Evolutionary conservation across 164 flowering plant genomes (phyloP).

Genomic region (Echeveria elegans): DNA sequence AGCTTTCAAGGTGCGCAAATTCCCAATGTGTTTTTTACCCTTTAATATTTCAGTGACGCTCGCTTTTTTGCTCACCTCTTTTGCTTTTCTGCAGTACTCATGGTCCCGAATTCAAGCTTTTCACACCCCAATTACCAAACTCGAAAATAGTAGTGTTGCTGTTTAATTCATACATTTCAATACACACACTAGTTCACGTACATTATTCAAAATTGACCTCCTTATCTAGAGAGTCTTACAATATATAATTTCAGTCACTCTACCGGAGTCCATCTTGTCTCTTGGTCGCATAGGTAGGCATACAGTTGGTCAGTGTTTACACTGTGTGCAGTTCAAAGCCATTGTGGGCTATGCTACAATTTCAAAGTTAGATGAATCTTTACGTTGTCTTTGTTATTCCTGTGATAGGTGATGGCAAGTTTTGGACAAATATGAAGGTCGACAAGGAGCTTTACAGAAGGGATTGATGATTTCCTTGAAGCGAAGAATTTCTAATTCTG

Average conservation of each 20-base stretch:
- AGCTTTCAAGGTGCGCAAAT: neutral
- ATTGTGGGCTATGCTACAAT: too few relatives aligned
- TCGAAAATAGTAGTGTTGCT: neutral
- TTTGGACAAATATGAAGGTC: too few relatives aligned
- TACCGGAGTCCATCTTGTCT: neutral
- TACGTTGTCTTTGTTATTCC: too few relatives aligned
- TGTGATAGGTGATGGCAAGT: too few relatives aligned
- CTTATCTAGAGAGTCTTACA: neutral
- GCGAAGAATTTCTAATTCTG: too few relatives aligned
- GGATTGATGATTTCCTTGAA: too few relatives aligned
- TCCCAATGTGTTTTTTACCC: neutral
- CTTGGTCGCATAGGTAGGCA: neutral
- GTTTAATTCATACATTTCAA: neutral
- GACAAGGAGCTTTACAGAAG: too few relatives aligned
- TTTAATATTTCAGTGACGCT: neutral
- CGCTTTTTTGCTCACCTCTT: neutral
- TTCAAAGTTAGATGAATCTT: too few relatives aligned
- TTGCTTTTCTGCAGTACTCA: neutral
- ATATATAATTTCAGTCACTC: conserved; percentile 5
- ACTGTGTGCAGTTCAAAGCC: neutral
- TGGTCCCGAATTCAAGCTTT: neutral
- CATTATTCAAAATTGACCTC: conserved; percentile 1
- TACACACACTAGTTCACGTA: neutral
- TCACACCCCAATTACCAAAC: neutral
- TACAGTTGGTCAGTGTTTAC: neutral